Evolutionary conservation across 371 early-diverging fungal genomes (phyloP), one percentile per base, ranked within the genome.

Genomic region (Mortierella sp.): DNA sequence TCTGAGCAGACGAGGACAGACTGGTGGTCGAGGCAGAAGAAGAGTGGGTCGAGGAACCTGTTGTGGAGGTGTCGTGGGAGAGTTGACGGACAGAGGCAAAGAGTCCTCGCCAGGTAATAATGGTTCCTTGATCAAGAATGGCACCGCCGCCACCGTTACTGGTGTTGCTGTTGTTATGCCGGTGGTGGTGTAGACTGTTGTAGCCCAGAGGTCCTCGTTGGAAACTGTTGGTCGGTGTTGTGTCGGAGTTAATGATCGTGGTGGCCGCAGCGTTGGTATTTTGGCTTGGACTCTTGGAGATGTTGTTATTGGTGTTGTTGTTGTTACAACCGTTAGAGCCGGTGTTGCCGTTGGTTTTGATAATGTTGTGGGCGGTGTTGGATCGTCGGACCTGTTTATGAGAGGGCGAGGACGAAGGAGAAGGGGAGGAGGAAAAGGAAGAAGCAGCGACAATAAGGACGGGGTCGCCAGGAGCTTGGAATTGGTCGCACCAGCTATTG

Each of bases 81-180:
- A 77, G 74, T n/a, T 77, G 77, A n/a, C 81, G 69, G 19, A 77
- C 81, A 24, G 81, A 73, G 3, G 77, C 51, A 37, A 81, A 77
- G n/a, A 81, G 57, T 16, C 77, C 77, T 34, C 71, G 77, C 81
- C 81, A 81, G 34, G 81, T 77, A 2, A 54, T 16, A 13, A 69
- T 67, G 26, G 54, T 53, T 14, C 74, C 77, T 51, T 81, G 77
- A 14, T 69, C 64, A 53, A 74, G 57, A 26, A 71, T 67, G 4
- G 19, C 53, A 26, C 44, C 31, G 57, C 71, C 78, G 37, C 67
- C 53, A 26, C 44, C 43, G 57, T 61, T 72, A 37, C 51, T 67
- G 10, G 57, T 73, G 50, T 70, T 69, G 46, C 40, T 24, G 43
- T 16, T 40, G 43, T 40, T 40, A 40, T 4, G 43, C 48, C 37